Evolutionary conservation across 2,329 filamentous ascomycete species (phyloP).

Genomic region (Alternaria tenuissima): DNA sequence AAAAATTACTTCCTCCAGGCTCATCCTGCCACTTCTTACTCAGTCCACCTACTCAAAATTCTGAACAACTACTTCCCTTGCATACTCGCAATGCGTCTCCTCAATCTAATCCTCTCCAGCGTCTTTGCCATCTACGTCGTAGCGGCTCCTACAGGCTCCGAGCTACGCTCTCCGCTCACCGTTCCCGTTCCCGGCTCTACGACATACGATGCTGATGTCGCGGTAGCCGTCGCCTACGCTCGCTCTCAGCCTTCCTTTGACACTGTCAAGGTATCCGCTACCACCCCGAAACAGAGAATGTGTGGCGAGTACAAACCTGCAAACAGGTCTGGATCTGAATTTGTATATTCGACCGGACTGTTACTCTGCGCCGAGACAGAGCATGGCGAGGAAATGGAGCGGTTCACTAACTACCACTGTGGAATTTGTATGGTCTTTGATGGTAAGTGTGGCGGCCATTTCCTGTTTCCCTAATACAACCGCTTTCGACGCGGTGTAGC

Average conservation of each 20-base stretch:
- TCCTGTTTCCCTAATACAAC: too few species aligned
- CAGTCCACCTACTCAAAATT: background rate
- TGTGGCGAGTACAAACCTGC: background rate
- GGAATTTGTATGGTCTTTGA: slow-evolving; percentile 7
- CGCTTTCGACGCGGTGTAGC: too few species aligned
- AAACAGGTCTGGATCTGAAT: background rate
- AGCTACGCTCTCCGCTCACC: background rate
- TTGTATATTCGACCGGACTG: background rate
- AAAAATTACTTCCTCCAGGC: background rate
- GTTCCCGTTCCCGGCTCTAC: background rate
- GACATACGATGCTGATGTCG: slow-evolving; percentile 3
- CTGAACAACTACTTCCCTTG: background rate
- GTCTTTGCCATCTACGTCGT: background rate
- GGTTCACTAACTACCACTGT: background rate
- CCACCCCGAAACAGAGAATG: background rate
- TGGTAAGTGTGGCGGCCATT: background rate
- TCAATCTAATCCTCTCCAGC: background rate
- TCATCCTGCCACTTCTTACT: background rate
- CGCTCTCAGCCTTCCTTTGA: background rate
- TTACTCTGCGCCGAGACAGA: background rate
- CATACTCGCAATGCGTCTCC: background rate
- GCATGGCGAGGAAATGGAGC: background rate
- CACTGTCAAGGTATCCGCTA: background rate
- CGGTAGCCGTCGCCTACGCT: background rate
- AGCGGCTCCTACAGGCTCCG: background rate